Conservation (phyloP, 2,329 filamentous ascomycete genomes). For the Dichotomopilus funicola region DNA sequence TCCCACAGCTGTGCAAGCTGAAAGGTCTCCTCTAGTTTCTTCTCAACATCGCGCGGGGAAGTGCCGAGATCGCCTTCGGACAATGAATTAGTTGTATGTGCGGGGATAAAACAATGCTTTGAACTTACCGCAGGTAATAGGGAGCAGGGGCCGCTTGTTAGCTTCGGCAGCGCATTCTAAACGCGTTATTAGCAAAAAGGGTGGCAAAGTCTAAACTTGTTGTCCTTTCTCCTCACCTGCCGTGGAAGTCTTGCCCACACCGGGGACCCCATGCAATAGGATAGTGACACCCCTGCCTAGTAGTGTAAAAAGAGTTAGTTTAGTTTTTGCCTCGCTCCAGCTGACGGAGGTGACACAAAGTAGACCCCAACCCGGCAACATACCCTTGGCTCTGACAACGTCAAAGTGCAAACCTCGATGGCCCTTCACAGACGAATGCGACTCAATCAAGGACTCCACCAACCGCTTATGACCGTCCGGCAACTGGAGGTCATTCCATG, state of each 20-base stretch:
- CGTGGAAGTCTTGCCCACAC: constrained; percentile 22
- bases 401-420: not conserved
- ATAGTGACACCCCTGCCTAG: constrained; percentile 24
- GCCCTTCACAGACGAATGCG: constrained; percentile 24
- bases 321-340: not conserved
- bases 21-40: constrained; percentile 7
- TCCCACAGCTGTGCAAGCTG: constrained; percentile 13
- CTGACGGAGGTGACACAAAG: too few species aligned
- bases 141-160: constrained; percentile 20
- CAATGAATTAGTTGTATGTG: not conserved
- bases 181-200: not conserved
- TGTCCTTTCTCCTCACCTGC: not conserved
- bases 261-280: constrained; percentile 22
- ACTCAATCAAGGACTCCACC: constrained; percentile 26
- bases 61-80: constrained; percentile 3
- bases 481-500: not conserved
- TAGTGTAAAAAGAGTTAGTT: constrained; percentile 15
- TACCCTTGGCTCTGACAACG: constrained; percentile 15
- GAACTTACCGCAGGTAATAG: constrained; percentile 10
- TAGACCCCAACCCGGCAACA: not conserved
- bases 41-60: constrained; percentile 11
- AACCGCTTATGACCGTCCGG: constrained; percentile 24
- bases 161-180: constrained; percentile 20
- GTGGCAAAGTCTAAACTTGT: not conserved
- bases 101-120: not conserved